Evolutionary conservation across 108 stramenopile species (phyloP).

Genomic region (Mayamaea pseudoterrestris): DNA sequence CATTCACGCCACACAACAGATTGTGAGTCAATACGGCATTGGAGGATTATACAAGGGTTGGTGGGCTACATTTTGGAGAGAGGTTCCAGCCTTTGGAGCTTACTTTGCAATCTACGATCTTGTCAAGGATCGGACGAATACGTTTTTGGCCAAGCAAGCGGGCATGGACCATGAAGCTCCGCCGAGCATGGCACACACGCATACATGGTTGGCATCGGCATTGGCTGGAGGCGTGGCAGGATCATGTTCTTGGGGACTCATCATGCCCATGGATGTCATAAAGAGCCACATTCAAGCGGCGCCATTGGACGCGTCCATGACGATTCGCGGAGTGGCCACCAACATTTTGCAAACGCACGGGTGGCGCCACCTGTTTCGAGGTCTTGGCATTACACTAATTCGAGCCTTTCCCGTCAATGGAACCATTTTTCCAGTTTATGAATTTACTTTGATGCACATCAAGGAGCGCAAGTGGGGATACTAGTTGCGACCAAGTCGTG

Average conservation of each 20-base stretch:
- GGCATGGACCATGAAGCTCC: slow-evolving; percentile 1
- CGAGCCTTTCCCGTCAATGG: slow-evolving; percentile 93
- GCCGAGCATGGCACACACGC: slow-evolving; percentile 18
- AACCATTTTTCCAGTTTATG: slow-evolving; percentile 64
- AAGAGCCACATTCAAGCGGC: slow-evolving; percentile 78
- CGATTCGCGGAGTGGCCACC: slow-evolving; percentile 29
- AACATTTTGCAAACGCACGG: slow-evolving; percentile 53
- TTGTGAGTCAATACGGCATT: slow-evolving; percentile 39
- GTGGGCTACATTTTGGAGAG: slow-evolving; percentile 58
- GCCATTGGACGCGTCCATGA: slow-evolving; percentile 32
- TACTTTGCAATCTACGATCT: slow-evolving; percentile 86
- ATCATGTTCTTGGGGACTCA: slow-evolving; percentile 70
- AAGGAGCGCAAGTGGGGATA: too few relatives aligned
- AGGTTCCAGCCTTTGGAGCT: slow-evolving; percentile 83
- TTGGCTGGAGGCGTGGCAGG: slow-evolving; percentile 85
- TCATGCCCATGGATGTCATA: slow-evolving; percentile 88
- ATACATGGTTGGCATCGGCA: slow-evolving; percentile 61
- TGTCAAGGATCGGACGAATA: slow-evolving; percentile 37
- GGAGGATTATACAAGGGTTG: slow-evolving; percentile 60
- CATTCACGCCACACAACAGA: slow-evolving; percentile 28
- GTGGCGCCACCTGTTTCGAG: slow-evolving; percentile 63
- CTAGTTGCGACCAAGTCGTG: too few relatives aligned
- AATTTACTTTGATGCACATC: slow-evolving; percentile 6
- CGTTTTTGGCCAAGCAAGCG: slow-evolving; percentile 4
- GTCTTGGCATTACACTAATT: slow-evolving; percentile 69